Percentiles rank a stretch among this genome's conserved stretches.
Evolutionary conservation across 2,329 filamentous ascomycete species (phyloP).

Genomic region (Hysterium pulicare): DNA sequence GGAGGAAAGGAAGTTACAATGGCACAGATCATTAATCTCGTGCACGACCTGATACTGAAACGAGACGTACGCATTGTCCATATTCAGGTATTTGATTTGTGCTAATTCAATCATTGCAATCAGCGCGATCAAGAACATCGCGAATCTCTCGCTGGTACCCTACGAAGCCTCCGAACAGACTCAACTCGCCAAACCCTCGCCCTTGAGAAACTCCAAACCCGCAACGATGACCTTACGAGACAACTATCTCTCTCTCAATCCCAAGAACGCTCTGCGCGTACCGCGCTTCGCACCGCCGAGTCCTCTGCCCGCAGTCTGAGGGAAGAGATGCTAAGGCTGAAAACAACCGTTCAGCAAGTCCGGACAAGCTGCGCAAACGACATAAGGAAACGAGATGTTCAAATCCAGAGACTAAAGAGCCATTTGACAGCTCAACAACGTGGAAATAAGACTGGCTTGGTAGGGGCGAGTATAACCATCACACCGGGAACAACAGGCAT

Average conservation of each 20-base stretch:
- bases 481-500: constrained; percentile 32
- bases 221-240: constrained; percentile 55
- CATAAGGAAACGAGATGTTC: constrained; percentile 81
- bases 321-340: constrained; percentile 78
- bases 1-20: constrained; percentile 66
- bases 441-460: constrained; percentile 45
- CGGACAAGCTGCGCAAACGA: constrained; percentile 86
- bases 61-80: constrained; percentile 65
- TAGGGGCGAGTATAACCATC: constrained; percentile 49
- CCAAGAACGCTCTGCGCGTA: constrained; percentile 66
- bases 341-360: constrained; percentile 75
- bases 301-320: constrained; percentile 71
- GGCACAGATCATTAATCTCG: constrained; percentile 83
- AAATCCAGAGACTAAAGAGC: constrained; percentile 84
- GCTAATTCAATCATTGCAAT: constrained; percentile 9
- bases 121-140: constrained; percentile 87
- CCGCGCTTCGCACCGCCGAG: constrained; percentile 71
- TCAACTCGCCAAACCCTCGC: constrained; percentile 70
- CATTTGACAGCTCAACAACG: constrained; percentile 67
- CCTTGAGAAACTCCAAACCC: constrained; percentile 56
- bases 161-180: constrained; percentile 73
- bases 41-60: constrained; percentile 88
- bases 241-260: constrained; percentile 61
- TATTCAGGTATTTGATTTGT: background rate
- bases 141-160: constrained; percentile 74